phyloP scores from a whole-genome alignment of 2,329 filamentous ascomycete species.

The Diaporthe velutina region DNA sequence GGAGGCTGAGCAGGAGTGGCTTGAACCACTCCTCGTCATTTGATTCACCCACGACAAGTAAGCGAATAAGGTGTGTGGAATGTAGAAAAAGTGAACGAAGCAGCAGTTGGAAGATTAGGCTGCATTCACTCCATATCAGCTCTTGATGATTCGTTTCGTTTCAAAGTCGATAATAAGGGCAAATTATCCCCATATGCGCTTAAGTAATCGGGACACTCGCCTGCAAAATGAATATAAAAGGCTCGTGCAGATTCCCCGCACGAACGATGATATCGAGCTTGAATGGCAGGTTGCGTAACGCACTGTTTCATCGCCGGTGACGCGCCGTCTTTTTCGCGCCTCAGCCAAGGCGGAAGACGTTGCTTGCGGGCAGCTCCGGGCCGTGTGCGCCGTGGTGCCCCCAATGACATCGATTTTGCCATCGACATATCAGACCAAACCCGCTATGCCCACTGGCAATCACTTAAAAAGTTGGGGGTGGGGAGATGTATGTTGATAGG shows the following conservation, averaged over 20 bases:
- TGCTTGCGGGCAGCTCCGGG: not conserved
- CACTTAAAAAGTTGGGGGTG: not conserved
- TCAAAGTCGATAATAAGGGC: not conserved
- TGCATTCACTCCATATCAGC: not conserved
- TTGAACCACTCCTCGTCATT: not conserved
- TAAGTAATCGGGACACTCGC: not conserved
- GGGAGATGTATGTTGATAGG: conserved; percentile 6
- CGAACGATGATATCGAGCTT: not conserved
- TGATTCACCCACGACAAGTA: not conserved
- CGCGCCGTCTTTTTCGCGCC: not conserved
- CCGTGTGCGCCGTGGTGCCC: not conserved
- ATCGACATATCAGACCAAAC: conserved; percentile 20
- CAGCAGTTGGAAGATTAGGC: not conserved
- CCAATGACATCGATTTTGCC: conserved; percentile 12
- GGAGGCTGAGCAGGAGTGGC: conserved; percentile 6
- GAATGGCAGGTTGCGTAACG: not conserved
- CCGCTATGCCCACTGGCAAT: not conserved
- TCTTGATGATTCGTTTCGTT: not conserved
- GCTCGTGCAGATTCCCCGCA: fast-evolving
- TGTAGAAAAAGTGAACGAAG: not conserved
- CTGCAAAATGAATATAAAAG: not conserved
- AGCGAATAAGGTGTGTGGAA: not conserved
- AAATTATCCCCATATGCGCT: not conserved
- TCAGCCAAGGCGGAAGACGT: conserved; percentile 25
- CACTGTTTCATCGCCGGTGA: conserved; percentile 2